Conservation (phyloP, 2,329 filamentous ascomycete genomes). For the Diaporthe vexans region DNA sequence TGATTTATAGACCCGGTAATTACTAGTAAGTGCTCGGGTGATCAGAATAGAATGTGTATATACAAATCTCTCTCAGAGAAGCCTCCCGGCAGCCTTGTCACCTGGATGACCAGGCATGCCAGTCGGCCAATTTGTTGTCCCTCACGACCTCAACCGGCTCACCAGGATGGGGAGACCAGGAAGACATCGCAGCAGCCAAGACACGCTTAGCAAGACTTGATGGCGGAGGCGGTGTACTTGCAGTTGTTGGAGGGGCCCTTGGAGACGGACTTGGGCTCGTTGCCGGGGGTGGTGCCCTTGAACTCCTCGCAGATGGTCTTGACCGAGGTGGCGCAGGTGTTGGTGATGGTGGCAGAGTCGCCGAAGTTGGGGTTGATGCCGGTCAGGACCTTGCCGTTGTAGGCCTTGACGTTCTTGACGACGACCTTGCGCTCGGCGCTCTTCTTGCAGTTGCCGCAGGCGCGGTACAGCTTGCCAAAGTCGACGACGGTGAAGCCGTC, state of each 20-base stretch:
- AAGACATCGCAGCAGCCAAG: neutral
- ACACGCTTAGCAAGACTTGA: constrained; percentile 12
- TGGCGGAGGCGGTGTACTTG: constrained; percentile 23
- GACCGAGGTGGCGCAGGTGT: constrained; percentile 39
- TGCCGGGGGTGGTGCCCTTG: constrained; percentile 40
- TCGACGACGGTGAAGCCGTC: constrained; percentile 57
- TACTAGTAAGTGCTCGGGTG: neutral
- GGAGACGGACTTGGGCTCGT: constrained; percentile 41
- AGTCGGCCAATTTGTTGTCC: neutral
- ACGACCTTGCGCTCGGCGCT: constrained; percentile 59
- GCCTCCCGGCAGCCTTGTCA: constrained; percentile 2
- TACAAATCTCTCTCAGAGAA: constrained; percentile 24
- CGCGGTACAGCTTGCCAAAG: constrained; percentile 64
- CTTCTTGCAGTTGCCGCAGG: constrained; percentile 60
- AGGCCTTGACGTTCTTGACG: constrained; percentile 56
- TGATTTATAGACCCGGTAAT: constrained; percentile 18
- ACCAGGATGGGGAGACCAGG: neutral
- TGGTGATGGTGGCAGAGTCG: constrained; percentile 48
- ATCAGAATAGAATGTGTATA: constrained; percentile 21
- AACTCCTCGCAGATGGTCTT: constrained; percentile 41
- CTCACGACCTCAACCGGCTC: neutral
- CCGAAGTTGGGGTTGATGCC: constrained; percentile 43
- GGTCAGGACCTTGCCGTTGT: constrained; percentile 38
- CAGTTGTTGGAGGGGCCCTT: constrained; percentile 38
- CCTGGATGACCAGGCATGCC: neutral